Conservation (phyloP, 2,329 filamentous ascomycete genomes). For the Chaetomium sp. region DNA sequence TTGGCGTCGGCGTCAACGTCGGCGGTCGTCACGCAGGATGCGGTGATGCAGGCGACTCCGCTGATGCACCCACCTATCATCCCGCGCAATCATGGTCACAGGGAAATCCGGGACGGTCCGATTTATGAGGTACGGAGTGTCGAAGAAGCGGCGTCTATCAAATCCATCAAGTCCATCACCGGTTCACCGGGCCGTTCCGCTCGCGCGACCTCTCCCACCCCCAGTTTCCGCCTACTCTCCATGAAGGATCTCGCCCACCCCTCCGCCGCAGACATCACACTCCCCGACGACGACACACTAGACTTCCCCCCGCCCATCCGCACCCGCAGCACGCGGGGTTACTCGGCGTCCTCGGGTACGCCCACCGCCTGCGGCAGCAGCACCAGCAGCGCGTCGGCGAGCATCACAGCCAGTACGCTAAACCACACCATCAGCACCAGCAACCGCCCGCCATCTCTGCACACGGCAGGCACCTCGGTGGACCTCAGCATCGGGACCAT, state of each 20-base stretch:
- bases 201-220: background rate
- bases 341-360: constrained; percentile 38
- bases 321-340: constrained; percentile 33
- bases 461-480: constrained; percentile 41
- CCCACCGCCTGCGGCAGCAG: constrained; percentile 32
- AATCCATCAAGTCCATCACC: background rate
- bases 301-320: constrained; percentile 31
- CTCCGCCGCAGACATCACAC: background rate
- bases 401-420: constrained; percentile 28
- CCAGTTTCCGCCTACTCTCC: background rate
- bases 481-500: constrained; percentile 28
- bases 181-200: background rate
- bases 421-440: constrained; percentile 32
- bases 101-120: too few species aligned
- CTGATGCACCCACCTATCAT: too few species aligned
- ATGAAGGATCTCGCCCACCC: too few species aligned
- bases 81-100: too few species aligned
- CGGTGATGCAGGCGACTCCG: too few species aligned
- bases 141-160: too few species aligned
- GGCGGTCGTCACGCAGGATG: background rate
- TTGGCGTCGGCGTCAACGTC: constrained; percentile 14
- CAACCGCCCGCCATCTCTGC: constrained; percentile 35
- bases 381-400: background rate
- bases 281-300: constrained; percentile 28
- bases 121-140: too few species aligned